These are phyloP conservation scores for Striga hermonthica DNA, from an alignment of 305 asterid species.

Conservation along the genomic window DNA sequence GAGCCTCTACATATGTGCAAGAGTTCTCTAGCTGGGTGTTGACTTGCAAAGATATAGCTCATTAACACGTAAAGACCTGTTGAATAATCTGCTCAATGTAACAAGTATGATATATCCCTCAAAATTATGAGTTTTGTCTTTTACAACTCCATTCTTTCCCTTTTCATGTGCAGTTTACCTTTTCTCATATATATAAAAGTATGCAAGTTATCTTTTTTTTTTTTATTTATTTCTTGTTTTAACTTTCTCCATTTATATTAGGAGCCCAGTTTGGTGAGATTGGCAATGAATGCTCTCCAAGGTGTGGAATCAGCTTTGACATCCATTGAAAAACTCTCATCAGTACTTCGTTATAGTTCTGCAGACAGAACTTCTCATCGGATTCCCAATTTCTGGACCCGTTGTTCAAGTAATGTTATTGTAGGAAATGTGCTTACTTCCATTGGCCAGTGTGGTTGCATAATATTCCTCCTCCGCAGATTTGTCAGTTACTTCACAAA, in stretches of 20 bases:
- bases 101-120: conserved; percentile 13
- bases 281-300: conserved; percentile 86
- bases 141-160: not conserved
- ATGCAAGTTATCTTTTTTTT: conserved; percentile 16
- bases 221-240: conserved; percentile 18
- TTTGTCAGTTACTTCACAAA: conserved; percentile 61
- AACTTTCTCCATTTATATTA: conserved; percentile 34
- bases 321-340: conserved; percentile 61
- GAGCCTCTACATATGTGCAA: conserved; percentile 8
- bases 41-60: not conserved
- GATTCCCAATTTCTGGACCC: conserved; percentile 73
- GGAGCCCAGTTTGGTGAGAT: conserved; percentile 93
- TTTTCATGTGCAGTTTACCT: conserved; percentile 6
- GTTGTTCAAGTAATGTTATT: conserved; percentile 75
- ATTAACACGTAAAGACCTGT: not conserved
- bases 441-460: conserved; percentile 79
- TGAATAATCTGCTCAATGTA: conserved; percentile 7
- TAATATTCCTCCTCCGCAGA: conserved; percentile 61
- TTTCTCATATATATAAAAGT: conserved; percentile 2
- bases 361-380: conserved; percentile 82
- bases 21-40: conserved; percentile 15
- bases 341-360: conserved; percentile 58
- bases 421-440: conserved; percentile 76
- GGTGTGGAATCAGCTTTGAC: conserved; percentile 82
- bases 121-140: conserved; percentile 6